Base-by-base conservation (phyloP, 2,329 filamentous ascomycete species). In the Fusarium sublunatum region DNA sequence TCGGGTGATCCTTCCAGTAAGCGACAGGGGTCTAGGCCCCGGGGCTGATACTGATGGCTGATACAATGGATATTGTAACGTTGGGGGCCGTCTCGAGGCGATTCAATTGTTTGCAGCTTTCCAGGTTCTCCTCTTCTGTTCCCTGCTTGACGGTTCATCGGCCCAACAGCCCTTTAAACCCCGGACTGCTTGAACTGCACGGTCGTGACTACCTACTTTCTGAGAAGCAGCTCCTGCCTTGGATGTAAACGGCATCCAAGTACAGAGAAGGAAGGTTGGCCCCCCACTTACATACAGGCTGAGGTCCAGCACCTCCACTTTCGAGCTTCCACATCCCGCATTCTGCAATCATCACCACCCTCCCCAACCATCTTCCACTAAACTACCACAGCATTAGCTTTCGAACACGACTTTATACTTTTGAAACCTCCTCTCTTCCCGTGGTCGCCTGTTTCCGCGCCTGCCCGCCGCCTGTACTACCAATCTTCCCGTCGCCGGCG, bases 321-420 rank as follows among this genome's bases (percentile, higher is more conserved):
- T 63, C 60, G 22, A 62, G 56, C 64, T 65, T 67, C 64, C 55
- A 61, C 55, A 67, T 67, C 64, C 63, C 64, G 63, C 57, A 65
- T 61, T 57, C 48, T 39, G 32, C 60, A 65, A 65, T 58, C 64
- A 65, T 67, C 64, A 67, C 64, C 55, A 60, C 46, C 29, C 43
- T 4, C 10, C 46, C 22, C 13, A 34, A 44, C 34, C 58, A 61
- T 53, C 63, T 60, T 53, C 29, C 53, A 40, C 36, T 44, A 25
- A 39, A 42, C 41, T 26, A 28, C 39, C 31, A 36, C 57, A 55
- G 51, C n/a, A 36, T 55, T 44, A 45, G 35, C 34, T 35, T 44
- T 32, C 34, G 25, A 22, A 40, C 15, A 43, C 54, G 15, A 38
- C 34, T 41, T 40, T 53, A 53, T 46, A 52, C 39, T 43, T 43